A percentile compares a stretch with the other conserved stretches of the same genome.
These are phyloP conservation scores for Lasiodiplodia sp. DNA, from an alignment of 2,329 filamentous ascomycete genomes.

Conservation along the genomic window DNA sequence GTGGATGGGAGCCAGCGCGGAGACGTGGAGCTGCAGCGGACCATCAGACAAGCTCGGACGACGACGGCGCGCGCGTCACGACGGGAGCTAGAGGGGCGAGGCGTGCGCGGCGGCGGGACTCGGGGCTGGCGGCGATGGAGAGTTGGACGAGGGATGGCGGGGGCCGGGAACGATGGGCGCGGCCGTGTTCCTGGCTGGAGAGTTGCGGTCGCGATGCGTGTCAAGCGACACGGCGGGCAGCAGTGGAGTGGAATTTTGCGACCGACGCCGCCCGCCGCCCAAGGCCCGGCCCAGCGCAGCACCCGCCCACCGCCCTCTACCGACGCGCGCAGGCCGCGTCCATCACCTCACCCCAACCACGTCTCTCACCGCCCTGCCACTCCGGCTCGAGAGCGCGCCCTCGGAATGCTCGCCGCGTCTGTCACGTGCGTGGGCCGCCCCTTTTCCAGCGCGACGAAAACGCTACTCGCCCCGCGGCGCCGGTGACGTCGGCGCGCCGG, in stretches of 20 bases:
- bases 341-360: constrained; percentile 10
- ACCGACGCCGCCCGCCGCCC: constrained; percentile 11
- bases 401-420: constrained; percentile 14
- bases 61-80: constrained; percentile 21
- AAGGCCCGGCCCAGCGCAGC: not conserved
- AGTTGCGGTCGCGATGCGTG: constrained; percentile 24
- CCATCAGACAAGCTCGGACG: constrained; percentile 30
- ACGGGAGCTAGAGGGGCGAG: constrained; percentile 1
- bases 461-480: not conserved
- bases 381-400: not conserved
- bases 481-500: not conserved
- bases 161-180: constrained; percentile 21
- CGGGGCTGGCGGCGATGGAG: constrained; percentile 18
- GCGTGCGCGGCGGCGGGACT: not conserved
- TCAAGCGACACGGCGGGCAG: constrained; percentile 5
- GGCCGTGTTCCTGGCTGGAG: constrained; percentile 17
- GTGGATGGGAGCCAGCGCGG: constrained; percentile 48
- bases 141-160: constrained; percentile 10
- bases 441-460: not conserved
- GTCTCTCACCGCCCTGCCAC: not conserved
- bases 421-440: constrained; percentile 7
- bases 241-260: constrained; percentile 23
- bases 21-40: constrained; percentile 36
- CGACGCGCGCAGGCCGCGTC: not conserved
- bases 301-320: not conserved